These are phyloP conservation scores for Amanita subjunquillea DNA, from an alignment of 768 basidiomycete genomes.

Conservation along the genomic window DNA sequence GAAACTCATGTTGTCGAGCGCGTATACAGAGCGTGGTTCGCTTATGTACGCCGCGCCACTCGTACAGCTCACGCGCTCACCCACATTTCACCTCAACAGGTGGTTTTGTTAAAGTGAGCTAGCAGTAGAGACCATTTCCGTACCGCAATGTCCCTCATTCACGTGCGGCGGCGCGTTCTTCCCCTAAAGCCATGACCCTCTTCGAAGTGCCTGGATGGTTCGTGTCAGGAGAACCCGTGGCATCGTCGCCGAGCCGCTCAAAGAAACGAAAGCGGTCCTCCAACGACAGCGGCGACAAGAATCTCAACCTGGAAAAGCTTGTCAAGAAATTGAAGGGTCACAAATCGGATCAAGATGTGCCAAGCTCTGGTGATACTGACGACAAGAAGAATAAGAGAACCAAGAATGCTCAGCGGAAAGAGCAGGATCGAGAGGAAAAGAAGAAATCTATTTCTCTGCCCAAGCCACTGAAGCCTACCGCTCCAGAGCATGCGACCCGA, in stretches of 20 bases:
- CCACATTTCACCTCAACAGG: not conserved
- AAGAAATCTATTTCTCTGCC: constrained; percentile 13
- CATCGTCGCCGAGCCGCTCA: constrained; percentile 21
- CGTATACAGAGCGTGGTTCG: not conserved
- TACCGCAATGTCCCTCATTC: constrained; percentile 1
- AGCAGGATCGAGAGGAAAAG: constrained; percentile 12
- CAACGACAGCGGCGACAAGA: constrained; percentile 24
- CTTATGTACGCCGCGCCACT: too few species aligned
- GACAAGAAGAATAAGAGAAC: constrained; percentile 15
- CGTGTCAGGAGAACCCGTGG: constrained; percentile 31
- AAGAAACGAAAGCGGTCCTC: constrained; percentile 47
- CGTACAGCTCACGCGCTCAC: too few species aligned
- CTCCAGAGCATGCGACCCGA: not conserved
- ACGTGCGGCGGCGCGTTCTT: too few species aligned
- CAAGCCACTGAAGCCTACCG: constrained; percentile 11
- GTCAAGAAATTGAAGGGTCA: constrained; percentile 33
- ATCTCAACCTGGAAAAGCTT: constrained; percentile 52
- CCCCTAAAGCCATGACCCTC: constrained; percentile 13
- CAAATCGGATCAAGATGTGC: constrained; percentile 12
- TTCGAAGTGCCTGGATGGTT: constrained; percentile 70
- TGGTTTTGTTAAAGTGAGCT: constrained; percentile 9
- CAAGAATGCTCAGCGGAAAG: constrained; percentile 8
- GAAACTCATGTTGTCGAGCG: not conserved
- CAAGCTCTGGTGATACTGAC: constrained; percentile 6
- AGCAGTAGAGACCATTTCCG: constrained; percentile 16